These are phyloP conservation scores for Pyrus pyrifolia DNA, from an alignment of 306 rosid species.

Conservation along the genomic window DNA sequence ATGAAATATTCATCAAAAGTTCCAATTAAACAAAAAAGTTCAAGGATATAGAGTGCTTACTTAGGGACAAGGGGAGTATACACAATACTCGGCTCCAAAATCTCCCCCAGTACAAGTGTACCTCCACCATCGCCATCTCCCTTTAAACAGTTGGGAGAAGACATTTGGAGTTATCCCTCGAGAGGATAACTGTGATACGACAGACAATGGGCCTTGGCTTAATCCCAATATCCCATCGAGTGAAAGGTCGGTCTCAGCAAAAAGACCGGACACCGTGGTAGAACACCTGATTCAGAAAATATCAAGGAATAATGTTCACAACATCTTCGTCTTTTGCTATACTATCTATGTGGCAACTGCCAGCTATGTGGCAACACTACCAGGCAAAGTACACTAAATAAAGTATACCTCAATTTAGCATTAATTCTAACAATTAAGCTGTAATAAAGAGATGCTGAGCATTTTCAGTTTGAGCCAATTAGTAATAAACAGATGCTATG, in stretches of 20 bases:
- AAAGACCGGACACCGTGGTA: slow-evolving; percentile 49
- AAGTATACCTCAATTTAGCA: no score
- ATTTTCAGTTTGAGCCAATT: no score
- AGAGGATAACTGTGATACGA: slow-evolving; percentile 80
- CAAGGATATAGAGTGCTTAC: slow-evolving; percentile 35
- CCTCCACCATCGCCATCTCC: slow-evolving; percentile 93
- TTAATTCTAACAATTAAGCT: no score
- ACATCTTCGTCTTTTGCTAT: no score
- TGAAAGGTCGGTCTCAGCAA: slow-evolving; percentile 67
- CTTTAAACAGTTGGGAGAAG: slow-evolving; percentile 86
- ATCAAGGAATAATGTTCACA: slow-evolving; percentile 7
- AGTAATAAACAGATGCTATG: no score
- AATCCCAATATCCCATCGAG: slow-evolving; percentile 91
- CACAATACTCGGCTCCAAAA: slow-evolving; percentile 81
- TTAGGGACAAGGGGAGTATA: slow-evolving; percentile 91
- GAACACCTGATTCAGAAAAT: slow-evolving; percentile 58
- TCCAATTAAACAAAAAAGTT: neutral
- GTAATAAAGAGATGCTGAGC: no score
- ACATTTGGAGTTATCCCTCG: slow-evolving; percentile 73
- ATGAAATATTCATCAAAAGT: neutral
- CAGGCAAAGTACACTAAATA: no score
- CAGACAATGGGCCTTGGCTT: slow-evolving; percentile 80
- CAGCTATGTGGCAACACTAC: no score
- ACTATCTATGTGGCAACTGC: neutral
- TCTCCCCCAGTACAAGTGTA: slow-evolving; percentile 90